Base-by-base conservation (phyloP, 169 alveolate genomes). In the Ichthyophthirius multifiliis region DNA sequence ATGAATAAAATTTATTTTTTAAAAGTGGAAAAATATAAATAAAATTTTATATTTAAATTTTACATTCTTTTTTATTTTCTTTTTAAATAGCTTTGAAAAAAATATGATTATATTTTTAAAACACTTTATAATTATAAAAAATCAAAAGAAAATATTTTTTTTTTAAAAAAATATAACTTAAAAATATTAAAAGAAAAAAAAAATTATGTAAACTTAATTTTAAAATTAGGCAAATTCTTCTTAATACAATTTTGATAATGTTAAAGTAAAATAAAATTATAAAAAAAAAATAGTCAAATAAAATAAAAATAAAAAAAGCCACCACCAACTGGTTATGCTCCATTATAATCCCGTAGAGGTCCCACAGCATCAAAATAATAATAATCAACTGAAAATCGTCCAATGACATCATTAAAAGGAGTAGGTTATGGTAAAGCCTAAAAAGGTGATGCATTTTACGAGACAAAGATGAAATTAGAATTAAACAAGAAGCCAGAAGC, bases 341-440 rank as follows among this genome's bases (percentile, higher is more conserved):
- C 23, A 27, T 23, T 55, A 3, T 55, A 55, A 27, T 55, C 71
- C 16, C 23, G 71, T 27, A 55, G 71, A 55, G 71, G 71, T 23
- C 71, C 71, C 31, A 39, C 43, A 16, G 67, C 84, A 18, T 65
- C 84, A 2, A 78, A 78, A 43, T 45, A 65, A 31, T 45, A 46
- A 1, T 27, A 43, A 16, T 46, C 84, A 0, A 78, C 55, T 16
- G 79, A 76, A 9, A 46, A 55, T 55, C 74, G 87, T 34, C 91
- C 91, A 15, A 80, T 85, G 80, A 85, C 87, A 13, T 85, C 91
- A 3, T 75, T 74, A 65, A 78, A 80, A 74, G 91, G 83, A 65
- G 91, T 87, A 20, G 81, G 76, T 45, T 84, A 55, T 64, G 77
- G 82, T 7, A 15, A 75, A 18, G 9, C 76, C 13, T 79, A 44